Evolutionary conservation across 768 basidiomycete genomes (phyloP).

Genomic region (Coprinopsis cinerea): DNA sequence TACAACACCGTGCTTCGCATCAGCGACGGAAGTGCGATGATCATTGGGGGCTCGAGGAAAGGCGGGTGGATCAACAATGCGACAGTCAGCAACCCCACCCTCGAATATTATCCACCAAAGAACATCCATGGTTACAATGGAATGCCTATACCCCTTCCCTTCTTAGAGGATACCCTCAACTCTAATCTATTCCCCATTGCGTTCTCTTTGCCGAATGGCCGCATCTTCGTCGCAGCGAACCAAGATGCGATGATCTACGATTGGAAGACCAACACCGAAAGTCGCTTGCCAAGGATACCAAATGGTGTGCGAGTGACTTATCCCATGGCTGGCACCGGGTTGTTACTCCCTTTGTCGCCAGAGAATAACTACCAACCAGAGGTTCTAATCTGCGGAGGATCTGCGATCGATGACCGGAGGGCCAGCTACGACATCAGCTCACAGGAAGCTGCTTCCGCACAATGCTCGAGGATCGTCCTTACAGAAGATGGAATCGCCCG

Average conservation of each 20-base stretch:
- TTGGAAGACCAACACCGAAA: conserved; percentile 60
- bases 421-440: conserved; percentile 62
- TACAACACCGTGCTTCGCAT: conserved; percentile 70
- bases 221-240: conserved; percentile 72
- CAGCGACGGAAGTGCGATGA: conserved; percentile 75
- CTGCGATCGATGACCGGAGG: conserved; percentile 53
- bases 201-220: conserved; percentile 65
- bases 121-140: conserved; percentile 61
- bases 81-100: conserved; percentile 74
- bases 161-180: conserved; percentile 66
- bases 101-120: conserved; percentile 83
- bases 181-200: conserved; percentile 82
- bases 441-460: conserved; percentile 64
- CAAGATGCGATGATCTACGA: conserved; percentile 76
- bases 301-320: conserved; percentile 80
- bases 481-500: conserved; percentile 55
- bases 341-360: conserved; percentile 67
- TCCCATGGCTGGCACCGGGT: conserved; percentile 70
- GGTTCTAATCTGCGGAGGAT: conserved; percentile 75
- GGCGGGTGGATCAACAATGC: conserved; percentile 86
- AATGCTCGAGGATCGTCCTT: conserved; percentile 67
- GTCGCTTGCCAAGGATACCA: conserved; percentile 58
- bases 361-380: conserved; percentile 60
- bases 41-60: conserved; percentile 74
- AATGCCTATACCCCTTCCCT: conserved; percentile 54